These are phyloP conservation scores for Scopulariopsis brevicaulis DNA, from an alignment of 2,329 filamentous ascomycete species.

Conservation along the genomic window DNA sequence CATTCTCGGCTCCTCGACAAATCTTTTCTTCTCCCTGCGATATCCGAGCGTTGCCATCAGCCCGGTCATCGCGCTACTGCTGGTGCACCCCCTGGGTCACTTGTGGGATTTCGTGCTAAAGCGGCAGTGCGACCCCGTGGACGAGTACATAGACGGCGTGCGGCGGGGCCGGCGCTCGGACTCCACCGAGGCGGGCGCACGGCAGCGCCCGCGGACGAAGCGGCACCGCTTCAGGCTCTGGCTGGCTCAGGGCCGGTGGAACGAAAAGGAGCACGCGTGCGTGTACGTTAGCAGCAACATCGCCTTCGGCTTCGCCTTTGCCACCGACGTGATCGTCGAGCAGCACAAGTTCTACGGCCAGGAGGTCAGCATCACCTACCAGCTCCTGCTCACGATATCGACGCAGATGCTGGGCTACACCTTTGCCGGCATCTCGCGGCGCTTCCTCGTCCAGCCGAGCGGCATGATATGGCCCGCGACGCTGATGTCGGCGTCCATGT, in stretches of 20 bases:
- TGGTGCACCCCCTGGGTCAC: constrained; percentile 74
- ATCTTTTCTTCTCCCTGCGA: constrained; percentile 80
- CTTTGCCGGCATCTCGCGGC: constrained; percentile 70
- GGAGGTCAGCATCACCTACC: constrained; percentile 63
- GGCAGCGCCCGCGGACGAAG: not conserved
- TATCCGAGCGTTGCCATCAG: constrained; percentile 87
- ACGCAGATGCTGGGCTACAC: constrained; percentile 82
- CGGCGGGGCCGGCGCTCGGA: constrained; percentile 7
- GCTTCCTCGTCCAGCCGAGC: constrained; percentile 72
- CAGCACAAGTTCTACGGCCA: constrained; percentile 85
- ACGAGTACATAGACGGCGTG: constrained; percentile 39
- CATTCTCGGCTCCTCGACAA: constrained; percentile 70
- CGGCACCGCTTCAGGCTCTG: constrained; percentile 47
- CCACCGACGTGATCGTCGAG: constrained; percentile 82
- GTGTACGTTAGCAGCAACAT: constrained; percentile 87
- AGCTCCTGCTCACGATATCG: constrained; percentile 72
- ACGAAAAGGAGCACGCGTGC: constrained; percentile 80
- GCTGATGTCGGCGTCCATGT: constrained; percentile 81
- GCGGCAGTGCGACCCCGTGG: constrained; percentile 38
- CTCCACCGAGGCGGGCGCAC: constrained; percentile 3
- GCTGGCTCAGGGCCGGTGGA: constrained; percentile 73
- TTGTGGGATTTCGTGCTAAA: constrained; percentile 68
- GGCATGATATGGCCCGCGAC: constrained; percentile 91
- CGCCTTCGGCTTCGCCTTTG: constrained; percentile 81
- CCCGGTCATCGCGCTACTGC: constrained; percentile 73